Conservation (phyloP, 2,329 filamentous ascomycete genomes). For the Nemania abortiva region DNA sequence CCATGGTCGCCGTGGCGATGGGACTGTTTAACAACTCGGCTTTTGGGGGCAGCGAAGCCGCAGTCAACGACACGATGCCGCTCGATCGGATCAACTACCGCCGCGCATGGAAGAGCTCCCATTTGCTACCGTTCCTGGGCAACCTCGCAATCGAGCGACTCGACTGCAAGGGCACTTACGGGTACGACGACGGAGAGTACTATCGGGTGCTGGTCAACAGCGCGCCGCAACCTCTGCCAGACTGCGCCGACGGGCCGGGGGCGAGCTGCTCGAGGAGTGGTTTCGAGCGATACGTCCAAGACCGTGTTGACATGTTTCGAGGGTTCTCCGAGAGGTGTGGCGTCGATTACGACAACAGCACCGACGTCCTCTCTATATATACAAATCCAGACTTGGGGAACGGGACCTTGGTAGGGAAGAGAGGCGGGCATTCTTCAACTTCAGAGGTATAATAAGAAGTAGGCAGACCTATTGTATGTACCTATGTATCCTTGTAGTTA, state of each 20-base stretch:
- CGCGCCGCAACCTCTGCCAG: slow-evolving; percentile 57
- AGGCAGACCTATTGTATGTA: too few relatives aligned
- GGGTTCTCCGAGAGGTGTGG: slow-evolving; percentile 58
- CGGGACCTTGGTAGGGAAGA: slow-evolving; percentile 49
- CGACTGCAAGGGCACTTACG: slow-evolving; percentile 68
- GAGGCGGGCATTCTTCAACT: slow-evolving; percentile 32
- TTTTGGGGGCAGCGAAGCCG: slow-evolving; percentile 61
- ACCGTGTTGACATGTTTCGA: slow-evolving; percentile 54
- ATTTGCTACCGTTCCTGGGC: slow-evolving; percentile 73
- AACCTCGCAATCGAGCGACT: slow-evolving; percentile 76
- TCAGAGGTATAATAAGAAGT: slow-evolving; percentile 23
- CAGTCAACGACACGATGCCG: slow-evolving; percentile 74
- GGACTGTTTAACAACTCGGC: slow-evolving; percentile 77
- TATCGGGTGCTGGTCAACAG: slow-evolving; percentile 61
- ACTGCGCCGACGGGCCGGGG: slow-evolving; percentile 59
- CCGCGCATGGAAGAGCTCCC: slow-evolving; percentile 72
- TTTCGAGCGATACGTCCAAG: slow-evolving; percentile 56
- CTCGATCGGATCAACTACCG: slow-evolving; percentile 71
- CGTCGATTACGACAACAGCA: slow-evolving; percentile 49
- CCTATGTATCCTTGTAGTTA: too few relatives aligned
- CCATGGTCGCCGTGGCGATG: slow-evolving; percentile 74
- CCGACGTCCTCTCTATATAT: slow-evolving; percentile 49
- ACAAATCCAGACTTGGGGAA: slow-evolving; percentile 45
- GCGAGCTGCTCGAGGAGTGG: slow-evolving; percentile 57
- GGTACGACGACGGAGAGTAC: slow-evolving; percentile 65